Evolutionary conservation across 2,329 filamentous ascomycete species (phyloP).

Genomic region (Pseudonectria foliicola): DNA sequence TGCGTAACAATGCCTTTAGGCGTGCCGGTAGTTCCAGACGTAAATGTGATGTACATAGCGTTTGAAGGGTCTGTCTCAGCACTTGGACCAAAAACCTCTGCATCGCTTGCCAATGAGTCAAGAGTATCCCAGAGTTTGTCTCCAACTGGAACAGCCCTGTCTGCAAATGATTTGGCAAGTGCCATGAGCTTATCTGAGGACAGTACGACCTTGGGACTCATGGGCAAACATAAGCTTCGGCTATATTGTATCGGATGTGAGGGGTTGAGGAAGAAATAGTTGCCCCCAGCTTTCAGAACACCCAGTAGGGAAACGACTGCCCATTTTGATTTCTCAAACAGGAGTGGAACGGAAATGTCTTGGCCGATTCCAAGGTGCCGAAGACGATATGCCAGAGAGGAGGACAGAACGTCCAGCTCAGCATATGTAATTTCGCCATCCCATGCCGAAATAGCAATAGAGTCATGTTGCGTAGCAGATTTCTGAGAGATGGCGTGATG

Average conservation of each 20-base stretch:
- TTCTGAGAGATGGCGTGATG: conserved; percentile 1
- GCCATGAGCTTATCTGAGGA: neutral
- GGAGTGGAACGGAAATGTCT: conserved; percentile 23
- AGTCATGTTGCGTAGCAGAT: no score
- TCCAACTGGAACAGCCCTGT: no score
- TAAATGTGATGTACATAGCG: conserved; percentile 13
- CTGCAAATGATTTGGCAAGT: no score
- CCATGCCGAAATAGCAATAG: no score
- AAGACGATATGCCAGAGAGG: conserved; percentile 6
- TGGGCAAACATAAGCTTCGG: conserved; percentile 1
- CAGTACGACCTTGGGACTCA: conserved; percentile 1
- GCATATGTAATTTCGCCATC: neutral
- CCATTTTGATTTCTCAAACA: conserved; percentile 30
- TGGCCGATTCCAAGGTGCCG: conserved; percentile 12
- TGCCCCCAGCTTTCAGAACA: conserved; percentile 27
- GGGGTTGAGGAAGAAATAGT: conserved; percentile 9
- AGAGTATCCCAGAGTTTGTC: no score
- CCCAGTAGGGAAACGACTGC: conserved; percentile 24
- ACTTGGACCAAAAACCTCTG: no score
- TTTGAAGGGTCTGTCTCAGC: no score
- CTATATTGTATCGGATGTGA: conserved; percentile 7
- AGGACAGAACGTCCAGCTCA: conserved; percentile 10
- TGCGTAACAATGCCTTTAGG: conserved; percentile 11
- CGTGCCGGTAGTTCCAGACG: conserved; percentile 14
- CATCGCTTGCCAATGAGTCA: no score